phyloP scores from a whole-genome alignment of 768 basidiomycete species.

The Termitomyces sp. region DNA sequence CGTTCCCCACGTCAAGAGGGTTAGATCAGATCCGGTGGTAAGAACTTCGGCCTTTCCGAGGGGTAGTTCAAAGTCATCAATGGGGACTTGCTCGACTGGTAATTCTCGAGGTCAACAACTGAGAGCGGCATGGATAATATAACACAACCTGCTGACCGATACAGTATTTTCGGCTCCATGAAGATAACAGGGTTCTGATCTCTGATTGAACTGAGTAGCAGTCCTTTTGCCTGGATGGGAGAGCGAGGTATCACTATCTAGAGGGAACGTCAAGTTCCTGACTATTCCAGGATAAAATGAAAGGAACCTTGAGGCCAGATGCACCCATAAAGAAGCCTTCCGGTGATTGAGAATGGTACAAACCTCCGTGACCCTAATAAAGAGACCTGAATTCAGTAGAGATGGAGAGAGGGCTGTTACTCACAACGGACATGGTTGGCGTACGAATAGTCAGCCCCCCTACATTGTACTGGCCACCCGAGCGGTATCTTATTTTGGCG shows the following conservation, averaged over 20 bases:
- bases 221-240: conserved; percentile 93
- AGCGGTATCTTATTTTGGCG: conserved; percentile 88
- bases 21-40: conserved; percentile 74
- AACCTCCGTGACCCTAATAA: conserved; percentile 67
- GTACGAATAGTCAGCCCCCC: conserved; percentile 79
- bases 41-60: conserved; percentile 79
- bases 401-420: conserved; percentile 21
- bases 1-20: conserved; percentile 90
- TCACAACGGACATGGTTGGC: conserved; percentile 85
- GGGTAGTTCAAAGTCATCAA: conserved; percentile 83
- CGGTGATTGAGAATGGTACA: conserved; percentile 94
- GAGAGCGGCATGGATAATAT: background rate
- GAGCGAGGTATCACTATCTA: conserved; percentile 89
- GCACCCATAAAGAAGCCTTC: conserved; percentile 95
- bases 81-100: conserved; percentile 86
- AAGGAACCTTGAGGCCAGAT: conserved; percentile 72
- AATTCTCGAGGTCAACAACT: background rate
- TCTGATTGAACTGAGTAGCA: conserved; percentile 79
- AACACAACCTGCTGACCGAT: conserved; percentile 72
- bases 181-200: conserved; percentile 94
- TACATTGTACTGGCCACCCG: conserved; percentile 78
- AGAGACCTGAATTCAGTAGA: background rate
- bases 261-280: conserved; percentile 6
- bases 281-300: background rate
- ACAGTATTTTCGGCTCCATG: conserved; percentile 93